Percentiles rank a stretch among this genome's conserved stretches.
Evolutionary conservation across 495 filamentous ascomycete species (phyloP).

Genomic region (Cercophora samala): DNA sequence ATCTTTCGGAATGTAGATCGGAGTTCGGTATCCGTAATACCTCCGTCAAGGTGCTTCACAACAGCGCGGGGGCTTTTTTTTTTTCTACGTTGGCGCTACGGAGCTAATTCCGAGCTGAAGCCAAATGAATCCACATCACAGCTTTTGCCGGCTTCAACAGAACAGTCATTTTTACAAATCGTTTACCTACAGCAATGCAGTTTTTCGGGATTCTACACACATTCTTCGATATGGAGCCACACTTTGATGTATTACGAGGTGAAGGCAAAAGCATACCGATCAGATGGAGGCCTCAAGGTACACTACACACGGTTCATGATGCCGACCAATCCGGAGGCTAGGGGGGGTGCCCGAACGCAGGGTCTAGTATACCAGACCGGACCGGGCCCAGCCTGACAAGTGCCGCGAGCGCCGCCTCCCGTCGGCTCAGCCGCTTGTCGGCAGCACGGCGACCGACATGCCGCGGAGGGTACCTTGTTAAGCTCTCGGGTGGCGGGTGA

Average conservation of each 20-base stretch:
- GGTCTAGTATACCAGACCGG: neutral
- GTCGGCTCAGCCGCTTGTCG: neutral
- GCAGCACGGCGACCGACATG: neutral
- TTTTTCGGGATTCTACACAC: neutral
- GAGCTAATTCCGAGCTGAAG: neutral
- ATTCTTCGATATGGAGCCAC: neutral
- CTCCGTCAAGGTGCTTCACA: neutral
- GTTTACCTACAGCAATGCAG: neutral
- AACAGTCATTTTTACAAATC: neutral
- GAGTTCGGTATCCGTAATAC: neutral
- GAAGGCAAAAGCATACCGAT: no score
- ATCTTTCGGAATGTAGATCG: neutral
- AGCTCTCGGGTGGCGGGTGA: neutral
- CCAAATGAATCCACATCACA: neutral
- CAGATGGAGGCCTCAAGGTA: no score
- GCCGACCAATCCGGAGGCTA: neutral
- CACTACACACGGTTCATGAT: neutral
- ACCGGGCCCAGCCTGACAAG: neutral
- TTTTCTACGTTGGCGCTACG: neutral
- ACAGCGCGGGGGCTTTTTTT: neutral
- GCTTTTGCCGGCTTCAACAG: neutral
- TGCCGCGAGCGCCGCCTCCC: neutral
- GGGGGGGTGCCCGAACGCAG: neutral
- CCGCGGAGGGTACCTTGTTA: neutral
- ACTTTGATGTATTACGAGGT: no score